Evolutionary conservation across 2,329 filamentous ascomycete species (phyloP), one percentile per base, ranked within the genome.

Genomic region (Pyrenophora graminea): DNA sequence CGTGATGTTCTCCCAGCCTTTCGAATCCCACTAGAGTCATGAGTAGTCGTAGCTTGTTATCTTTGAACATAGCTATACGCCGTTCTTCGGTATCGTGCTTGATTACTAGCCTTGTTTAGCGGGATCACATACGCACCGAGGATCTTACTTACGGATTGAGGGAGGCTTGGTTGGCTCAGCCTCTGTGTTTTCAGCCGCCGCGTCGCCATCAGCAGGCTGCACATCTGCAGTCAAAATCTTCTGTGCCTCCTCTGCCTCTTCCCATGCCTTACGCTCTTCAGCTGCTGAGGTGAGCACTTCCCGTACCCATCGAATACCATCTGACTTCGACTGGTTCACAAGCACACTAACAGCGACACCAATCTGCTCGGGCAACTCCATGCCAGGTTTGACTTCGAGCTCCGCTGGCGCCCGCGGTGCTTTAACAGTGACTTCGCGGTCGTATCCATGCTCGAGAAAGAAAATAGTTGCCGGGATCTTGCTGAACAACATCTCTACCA

Each of bases 401-500:
- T 95, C 90, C 9, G 89, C 89, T 0, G 87, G 91, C 3, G 90
- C 83, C 59, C 84, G 84, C 8, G 86, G 82, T 37, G 85, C 81
- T n/a, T 81, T 78, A 17, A 82, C 81, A 19, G 86, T 70, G 0
- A 87, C 84, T 59, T 93, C 91, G 67, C 87, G 90, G 65, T 97
- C 91, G 62, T 90, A 88, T 0, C 94, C 94, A 66, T 92, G 91
- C 68, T 97, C 92, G 4, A 99, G 81, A 69, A 91, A 97, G 73
- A 89, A 90, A 1, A 91, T 82, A 0, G 90, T 96, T 39, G 84
- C 83, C 44, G 86, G 87, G 50, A 91, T 88, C 73, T 99, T 99
- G 72, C 90, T 96, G 74, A 99, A 99, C 12, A 99, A 80, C 81
- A 99, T 85, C 74, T 99, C 94, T 1, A 95, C 87, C 42, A 96